phyloP scores from a whole-genome alignment of 345 rosid species.

The Jatropha curcas region DNA sequence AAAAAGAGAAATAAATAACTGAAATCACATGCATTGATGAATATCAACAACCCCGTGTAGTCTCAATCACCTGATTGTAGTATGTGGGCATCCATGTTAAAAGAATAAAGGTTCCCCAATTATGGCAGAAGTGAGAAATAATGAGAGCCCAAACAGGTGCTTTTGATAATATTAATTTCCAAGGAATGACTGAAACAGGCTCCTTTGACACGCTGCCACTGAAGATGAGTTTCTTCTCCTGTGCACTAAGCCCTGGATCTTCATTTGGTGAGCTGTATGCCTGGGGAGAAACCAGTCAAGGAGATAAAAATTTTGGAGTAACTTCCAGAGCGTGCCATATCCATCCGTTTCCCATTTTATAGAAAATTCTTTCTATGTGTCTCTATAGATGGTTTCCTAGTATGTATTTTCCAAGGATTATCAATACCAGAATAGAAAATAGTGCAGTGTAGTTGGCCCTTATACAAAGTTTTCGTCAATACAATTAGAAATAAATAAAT shows the following conservation, averaged over 20 bases:
- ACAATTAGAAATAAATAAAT: neutral
- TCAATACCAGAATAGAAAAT: neutral
- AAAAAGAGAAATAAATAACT: neutral
- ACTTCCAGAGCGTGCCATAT: slow-evolving; percentile 20
- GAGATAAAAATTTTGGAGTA: slow-evolving; percentile 6
- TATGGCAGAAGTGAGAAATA: slow-evolving; percentile 93
- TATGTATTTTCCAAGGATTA: neutral
- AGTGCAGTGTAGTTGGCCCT: neutral
- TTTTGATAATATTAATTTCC: slow-evolving; percentile 89
- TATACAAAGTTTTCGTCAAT: neutral
- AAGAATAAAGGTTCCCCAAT: slow-evolving; percentile 97
- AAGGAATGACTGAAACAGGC: slow-evolving; percentile 85
- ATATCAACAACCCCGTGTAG: neutral
- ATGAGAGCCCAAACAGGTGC: slow-evolving; percentile 98
- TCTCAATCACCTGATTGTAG: slow-evolving; percentile 79
- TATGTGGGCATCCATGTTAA: slow-evolving; percentile 99
- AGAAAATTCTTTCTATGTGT: neutral
- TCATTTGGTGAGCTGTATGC: slow-evolving; percentile 88
- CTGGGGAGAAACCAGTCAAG: slow-evolving; percentile 44
- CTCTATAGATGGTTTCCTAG: neutral
- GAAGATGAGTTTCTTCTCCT: slow-evolving; percentile 64
- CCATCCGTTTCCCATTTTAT: neutral
- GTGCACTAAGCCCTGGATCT: slow-evolving; percentile 66
- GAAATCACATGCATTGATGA: slow-evolving; percentile 9
- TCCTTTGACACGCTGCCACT: slow-evolving; percentile 66